Percentiles rank a stretch among this genome's conserved stretches.
phyloP scores from a whole-genome alignment of 2,329 filamentous ascomycete genomes.

The Tolypocladium pustulatum region DNA sequence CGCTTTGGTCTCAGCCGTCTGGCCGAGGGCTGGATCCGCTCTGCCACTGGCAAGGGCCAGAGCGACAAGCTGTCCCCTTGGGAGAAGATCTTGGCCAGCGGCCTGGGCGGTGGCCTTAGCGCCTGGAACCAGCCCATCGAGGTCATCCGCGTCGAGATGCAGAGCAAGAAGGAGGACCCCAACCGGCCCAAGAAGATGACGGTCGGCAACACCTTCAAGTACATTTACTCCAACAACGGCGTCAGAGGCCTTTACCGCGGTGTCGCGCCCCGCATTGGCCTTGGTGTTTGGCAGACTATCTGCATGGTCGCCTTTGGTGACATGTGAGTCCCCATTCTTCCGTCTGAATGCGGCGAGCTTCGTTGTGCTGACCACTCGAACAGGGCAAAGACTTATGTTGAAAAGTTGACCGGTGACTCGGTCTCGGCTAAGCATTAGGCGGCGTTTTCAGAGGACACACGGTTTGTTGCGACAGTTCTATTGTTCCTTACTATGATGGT shows the following conservation, averaged over 20 bases:
- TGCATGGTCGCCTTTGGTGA: conserved; percentile 99
- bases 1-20: conserved; percentile 90
- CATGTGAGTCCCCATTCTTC: conserved; percentile 53
- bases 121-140: conserved; percentile 99
- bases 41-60: conserved; percentile 65
- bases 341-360: conserved; percentile 3
- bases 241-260: conserved; percentile 90
- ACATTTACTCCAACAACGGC: conserved; percentile 88
- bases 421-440: conserved; percentile 59
- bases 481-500: neutral
- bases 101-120: conserved; percentile 82
- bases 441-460: conserved; percentile 15
- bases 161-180: conserved; percentile 96
- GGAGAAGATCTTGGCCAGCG: conserved; percentile 85
- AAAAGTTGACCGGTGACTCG: conserved; percentile 53
- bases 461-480: neutral
- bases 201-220: conserved; percentile 71
- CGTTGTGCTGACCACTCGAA: conserved; percentile 14
- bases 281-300: conserved; percentile 97
- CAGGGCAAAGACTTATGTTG: conserved; percentile 58
- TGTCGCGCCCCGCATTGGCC: conserved; percentile 84
- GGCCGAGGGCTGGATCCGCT: conserved; percentile 81
- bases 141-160: conserved; percentile 99
- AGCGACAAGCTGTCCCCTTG: conserved; percentile 63
- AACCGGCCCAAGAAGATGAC: conserved; percentile 99